Percentiles rank a stretch among this genome's conserved stretches.
These are phyloP conservation scores for Triticum monococcum DNA, from an alignment of 176 grass and related monocot genomes.

Conservation along the genomic window DNA sequence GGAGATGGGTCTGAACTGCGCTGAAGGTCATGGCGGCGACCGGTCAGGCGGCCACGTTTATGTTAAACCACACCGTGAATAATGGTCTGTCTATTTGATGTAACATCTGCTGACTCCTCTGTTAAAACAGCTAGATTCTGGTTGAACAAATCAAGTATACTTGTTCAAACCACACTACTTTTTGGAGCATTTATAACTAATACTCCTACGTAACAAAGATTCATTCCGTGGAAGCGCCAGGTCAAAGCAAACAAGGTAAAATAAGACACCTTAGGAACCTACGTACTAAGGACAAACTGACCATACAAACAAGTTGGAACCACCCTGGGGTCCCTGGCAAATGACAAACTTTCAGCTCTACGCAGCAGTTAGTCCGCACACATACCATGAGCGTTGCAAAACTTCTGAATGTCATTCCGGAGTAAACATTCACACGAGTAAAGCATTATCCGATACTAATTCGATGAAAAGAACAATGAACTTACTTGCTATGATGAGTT, in stretches of 20 bases:
- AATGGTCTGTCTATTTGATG: not conserved
- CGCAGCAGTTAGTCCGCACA: not conserved
- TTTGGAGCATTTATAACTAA: not conserved
- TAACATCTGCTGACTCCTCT: not conserved
- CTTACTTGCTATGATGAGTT: not conserved
- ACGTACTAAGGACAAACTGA: no score
- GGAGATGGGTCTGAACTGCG: no score
- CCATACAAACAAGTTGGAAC: not conserved
- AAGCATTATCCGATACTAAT: not conserved
- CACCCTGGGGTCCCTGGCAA: not conserved
- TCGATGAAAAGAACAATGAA: not conserved
- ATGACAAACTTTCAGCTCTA: not conserved
- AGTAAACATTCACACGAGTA: no score
- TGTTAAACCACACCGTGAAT: no score
- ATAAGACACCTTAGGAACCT: no score
- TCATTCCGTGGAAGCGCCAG: no score
- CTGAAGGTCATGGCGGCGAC: no score
- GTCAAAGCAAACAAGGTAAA: no score
- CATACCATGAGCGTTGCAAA: not conserved
- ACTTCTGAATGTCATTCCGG: no score
- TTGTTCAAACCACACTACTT: not conserved
- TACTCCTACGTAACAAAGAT: no score
- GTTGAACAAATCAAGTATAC: not conserved
- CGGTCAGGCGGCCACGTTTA: no score
- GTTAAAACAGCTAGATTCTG: not conserved